Conservation (phyloP, 441 rosid genomes). For the Corymbia citriodora region DNA sequence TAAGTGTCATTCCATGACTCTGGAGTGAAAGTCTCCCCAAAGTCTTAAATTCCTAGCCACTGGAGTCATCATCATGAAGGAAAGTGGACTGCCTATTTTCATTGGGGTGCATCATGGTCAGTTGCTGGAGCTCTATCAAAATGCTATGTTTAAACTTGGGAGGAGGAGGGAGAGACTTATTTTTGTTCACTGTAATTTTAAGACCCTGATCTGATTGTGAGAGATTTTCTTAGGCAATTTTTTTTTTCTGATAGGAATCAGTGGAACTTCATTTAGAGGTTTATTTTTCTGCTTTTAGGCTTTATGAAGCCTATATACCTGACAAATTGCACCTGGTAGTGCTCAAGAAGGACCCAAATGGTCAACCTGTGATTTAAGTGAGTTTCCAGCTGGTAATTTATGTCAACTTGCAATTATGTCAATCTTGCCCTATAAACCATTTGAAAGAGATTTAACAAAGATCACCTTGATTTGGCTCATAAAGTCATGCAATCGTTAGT, state of each 20-base stretch:
- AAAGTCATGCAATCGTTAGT: neutral
- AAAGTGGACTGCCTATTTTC: neutral
- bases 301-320: neutral
- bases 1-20: neutral
- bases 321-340: neutral
- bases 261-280: neutral
- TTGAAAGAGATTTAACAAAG: neutral
- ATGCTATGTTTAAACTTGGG: neutral
- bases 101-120: neutral
- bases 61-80: neutral
- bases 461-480: neutral
- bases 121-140: neutral
- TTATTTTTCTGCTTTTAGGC: neutral
- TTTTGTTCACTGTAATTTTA: neutral
- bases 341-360: neutral
- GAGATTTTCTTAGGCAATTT: neutral
- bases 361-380: neutral
- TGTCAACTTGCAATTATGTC: neutral
- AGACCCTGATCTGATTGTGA: neutral
- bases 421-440: neutral
- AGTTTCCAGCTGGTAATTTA: neutral
- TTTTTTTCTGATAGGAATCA: neutral
- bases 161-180: neutral
- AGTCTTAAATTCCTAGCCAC: neutral
- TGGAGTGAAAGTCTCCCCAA: neutral